A percentile compares a stretch with the other conserved stretches of the same genome.
These are phyloP conservation scores for Ceraceosorus guamensis DNA, from an alignment of 1,284 basidiomycete species.

Conservation along the genomic window DNA sequence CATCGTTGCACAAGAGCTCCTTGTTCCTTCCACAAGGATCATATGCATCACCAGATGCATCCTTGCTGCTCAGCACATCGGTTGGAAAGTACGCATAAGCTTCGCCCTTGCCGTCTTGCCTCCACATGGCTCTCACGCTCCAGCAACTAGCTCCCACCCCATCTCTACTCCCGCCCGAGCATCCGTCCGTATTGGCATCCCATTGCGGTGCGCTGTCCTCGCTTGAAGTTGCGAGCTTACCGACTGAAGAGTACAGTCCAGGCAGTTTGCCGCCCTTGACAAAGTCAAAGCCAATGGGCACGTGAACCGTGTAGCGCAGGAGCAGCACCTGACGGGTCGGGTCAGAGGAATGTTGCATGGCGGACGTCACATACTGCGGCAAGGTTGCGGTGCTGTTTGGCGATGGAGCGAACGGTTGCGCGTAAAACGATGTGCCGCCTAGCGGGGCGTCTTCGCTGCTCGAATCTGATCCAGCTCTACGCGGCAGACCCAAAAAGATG, in stretches of 20 bases:
- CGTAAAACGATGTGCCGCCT: conserved; percentile 5
- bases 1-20: background rate
- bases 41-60: background rate
- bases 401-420: background rate
- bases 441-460: background rate
- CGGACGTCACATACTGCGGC: too few relatives aligned
- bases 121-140: background rate
- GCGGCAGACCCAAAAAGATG: background rate
- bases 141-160: background rate
- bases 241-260: conserved; percentile 13
- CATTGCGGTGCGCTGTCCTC: background rate
- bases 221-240: background rate
- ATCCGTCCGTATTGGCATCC: background rate
- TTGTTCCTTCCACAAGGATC: background rate
- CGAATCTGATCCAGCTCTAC: background rate
- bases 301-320: conserved; percentile 10
- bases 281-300: conserved; percentile 14
- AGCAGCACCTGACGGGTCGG: background rate
- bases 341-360: background rate
- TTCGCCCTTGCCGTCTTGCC: background rate
- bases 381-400: background rate
- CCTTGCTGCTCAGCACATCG: too few relatives aligned
- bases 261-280: conserved; percentile 37
- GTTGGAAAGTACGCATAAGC: background rate
- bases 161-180: background rate